phyloP scores from a whole-genome alignment of 2,329 filamentous ascomycete species.

The Colletotrichum neosansevieriae region DNA sequence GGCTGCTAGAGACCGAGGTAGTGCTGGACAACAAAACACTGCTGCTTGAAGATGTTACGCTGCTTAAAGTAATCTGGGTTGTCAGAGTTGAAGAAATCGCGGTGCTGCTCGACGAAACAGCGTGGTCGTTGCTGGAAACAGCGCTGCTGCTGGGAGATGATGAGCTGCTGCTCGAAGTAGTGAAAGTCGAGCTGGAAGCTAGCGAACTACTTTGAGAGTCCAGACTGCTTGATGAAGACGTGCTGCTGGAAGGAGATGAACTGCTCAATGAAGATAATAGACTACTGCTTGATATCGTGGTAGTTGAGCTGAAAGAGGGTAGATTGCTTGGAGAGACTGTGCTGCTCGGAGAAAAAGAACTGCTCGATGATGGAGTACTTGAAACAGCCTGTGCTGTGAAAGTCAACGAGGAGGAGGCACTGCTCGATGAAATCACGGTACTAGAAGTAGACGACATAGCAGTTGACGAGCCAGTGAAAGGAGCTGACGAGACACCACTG shows the following conservation, averaged over 20 bases:
- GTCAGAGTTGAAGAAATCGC: neutral
- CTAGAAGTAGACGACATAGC: constrained; percentile 2
- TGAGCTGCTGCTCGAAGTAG: neutral
- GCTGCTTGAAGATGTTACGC: neutral
- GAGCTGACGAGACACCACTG: neutral
- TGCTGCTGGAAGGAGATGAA: too few relatives aligned
- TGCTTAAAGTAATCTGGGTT: neutral
- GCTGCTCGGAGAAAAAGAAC: neutral
- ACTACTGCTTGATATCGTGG: too few relatives aligned
- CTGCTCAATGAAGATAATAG: too few relatives aligned
- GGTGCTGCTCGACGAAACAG: neutral
- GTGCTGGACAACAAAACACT: constrained; percentile 30
- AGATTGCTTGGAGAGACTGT: neutral
- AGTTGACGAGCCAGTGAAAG: constrained; percentile 36
- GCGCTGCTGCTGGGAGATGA: neutral
- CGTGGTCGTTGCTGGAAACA: neutral
- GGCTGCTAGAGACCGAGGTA: constrained; percentile 10
- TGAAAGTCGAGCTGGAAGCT: too few relatives aligned
- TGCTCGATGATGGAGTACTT: neutral
- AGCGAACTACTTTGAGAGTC: too few relatives aligned
- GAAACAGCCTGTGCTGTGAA: neutral
- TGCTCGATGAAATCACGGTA: neutral
- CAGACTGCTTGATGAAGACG: too few relatives aligned
- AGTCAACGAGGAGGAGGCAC: neutral
- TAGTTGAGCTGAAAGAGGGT: too few relatives aligned